Base-by-base conservation (phyloP, 768 basidiomycete genomes). In the Pulveroboletus sp. region DNA sequence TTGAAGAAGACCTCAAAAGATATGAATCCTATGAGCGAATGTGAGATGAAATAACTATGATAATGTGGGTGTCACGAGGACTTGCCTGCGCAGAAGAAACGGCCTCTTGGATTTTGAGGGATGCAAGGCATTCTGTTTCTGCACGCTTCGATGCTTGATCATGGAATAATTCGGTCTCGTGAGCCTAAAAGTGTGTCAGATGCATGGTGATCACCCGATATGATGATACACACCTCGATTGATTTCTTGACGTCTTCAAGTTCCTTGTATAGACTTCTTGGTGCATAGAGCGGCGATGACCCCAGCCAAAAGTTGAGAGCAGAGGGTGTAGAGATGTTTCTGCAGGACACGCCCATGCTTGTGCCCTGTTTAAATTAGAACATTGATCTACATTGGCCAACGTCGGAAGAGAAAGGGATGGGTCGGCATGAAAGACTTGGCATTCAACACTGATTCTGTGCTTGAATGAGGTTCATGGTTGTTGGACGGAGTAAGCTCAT, bases 161-260 rank as follows among this genome's bases (percentile, higher is more conserved):
- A 37, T 78, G 79, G 1, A 71, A 74, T 16, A 79, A 56, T 52
- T 87, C 87, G 1, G 77, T 70, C 68, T 91, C 89, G 55, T 85
- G 73, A 36, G 66, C 66, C 89, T 90, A 53, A 12, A 45, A 36
- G 39, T 10, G 29, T 29, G 45, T 44, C 45, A 33, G 8, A 53
- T 29, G 40, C n/a, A 35, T 35, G n/a, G 31, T 43, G 35, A 39
- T 20, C 29, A 32, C 23, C 43, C 16, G 17, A 34, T 25, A 19
- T 19, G 48, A 51, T 29, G 73, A 34, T 39, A 88, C 92, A 32
- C 33, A 92, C 93, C 80, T 95, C 90, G 52, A 94, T 76, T 35
- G 78, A 81, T 65, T 88, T 92, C 67, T 86, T 87, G 37, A 93
- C 79, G 49, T 94, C 93, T 21, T 80, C 82, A 12, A 95, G 70